Conservation (phyloP, 139 green algal genomes). For the Chlorella sp. region DNA sequence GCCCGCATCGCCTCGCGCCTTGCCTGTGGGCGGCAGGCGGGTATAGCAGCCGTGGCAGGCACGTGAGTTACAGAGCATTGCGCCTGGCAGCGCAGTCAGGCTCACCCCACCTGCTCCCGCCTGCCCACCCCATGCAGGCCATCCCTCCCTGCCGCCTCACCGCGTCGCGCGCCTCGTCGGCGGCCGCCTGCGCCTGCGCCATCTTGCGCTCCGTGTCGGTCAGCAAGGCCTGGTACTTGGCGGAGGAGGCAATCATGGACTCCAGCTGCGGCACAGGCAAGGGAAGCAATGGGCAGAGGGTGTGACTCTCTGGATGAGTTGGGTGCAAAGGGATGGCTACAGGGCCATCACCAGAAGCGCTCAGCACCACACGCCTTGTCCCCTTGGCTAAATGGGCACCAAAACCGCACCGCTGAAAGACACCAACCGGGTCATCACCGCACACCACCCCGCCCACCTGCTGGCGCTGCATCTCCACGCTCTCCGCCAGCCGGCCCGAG, state of each 20-base stretch:
- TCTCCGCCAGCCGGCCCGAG: conserved; percentile 22
- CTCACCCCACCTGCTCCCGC: background rate
- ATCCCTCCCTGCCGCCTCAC: background rate
- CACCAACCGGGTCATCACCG: background rate
- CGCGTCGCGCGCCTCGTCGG: conserved; percentile 40
- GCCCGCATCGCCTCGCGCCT: conserved; percentile 32
- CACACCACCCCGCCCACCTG: conserved; percentile 8
- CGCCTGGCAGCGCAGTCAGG: background rate
- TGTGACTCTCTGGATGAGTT: too few species aligned
- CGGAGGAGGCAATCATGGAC: conserved; percentile 34
- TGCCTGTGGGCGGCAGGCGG: conserved; percentile 3
- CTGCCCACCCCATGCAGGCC: too few species aligned
- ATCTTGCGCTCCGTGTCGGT: conserved; percentile 49
- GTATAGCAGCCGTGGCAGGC: background rate
- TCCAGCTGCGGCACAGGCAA: conserved; percentile 26
- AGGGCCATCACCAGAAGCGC: background rate
- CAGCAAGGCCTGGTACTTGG: conserved; percentile 53
- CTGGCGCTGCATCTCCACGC: conserved; percentile 34
- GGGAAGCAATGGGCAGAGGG: background rate
- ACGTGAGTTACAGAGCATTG: background rate
- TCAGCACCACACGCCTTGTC: too few species aligned
- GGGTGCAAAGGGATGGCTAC: background rate
- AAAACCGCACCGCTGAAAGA: too few species aligned
- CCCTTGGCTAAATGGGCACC: too few species aligned
- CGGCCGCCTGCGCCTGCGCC: conserved; percentile 31